Conservation (phyloP, 768 basidiomycete species). For the Hemileccinum impolitum region DNA sequence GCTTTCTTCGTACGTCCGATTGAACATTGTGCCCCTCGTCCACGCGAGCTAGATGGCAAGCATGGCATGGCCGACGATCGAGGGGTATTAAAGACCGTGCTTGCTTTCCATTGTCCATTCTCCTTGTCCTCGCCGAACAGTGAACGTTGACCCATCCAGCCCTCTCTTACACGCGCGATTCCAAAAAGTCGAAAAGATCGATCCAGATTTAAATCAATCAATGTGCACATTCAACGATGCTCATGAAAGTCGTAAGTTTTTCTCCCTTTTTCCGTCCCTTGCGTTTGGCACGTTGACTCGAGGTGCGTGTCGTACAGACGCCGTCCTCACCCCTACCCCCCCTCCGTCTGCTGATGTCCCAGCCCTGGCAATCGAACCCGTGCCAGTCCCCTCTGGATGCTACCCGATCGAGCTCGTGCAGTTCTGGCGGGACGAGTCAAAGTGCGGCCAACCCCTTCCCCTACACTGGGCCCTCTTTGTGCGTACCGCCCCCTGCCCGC, state of each 20-base stretch:
- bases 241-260: no score
- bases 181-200: not conserved
- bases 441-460: slow-evolving; percentile 6
- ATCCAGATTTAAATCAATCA: not conserved
- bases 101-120: no score
- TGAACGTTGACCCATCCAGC: no score
- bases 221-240: no score
- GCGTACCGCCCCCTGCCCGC: slow-evolving; percentile 10
- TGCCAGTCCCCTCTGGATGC: slow-evolving; percentile 16
- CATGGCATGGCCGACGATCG: not conserved
- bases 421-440: slow-evolving; percentile 25
- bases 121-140: no score
- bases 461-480: slow-evolving; percentile 33
- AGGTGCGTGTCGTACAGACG: no score
- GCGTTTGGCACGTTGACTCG: no score
- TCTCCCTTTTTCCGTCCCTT: no score
- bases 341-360: not conserved
- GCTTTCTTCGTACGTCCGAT: no score
- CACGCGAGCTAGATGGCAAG: slow-evolving; percentile 4
- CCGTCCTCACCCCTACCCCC: not conserved
- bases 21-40: slow-evolving; percentile 1
- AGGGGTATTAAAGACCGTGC: slow-evolving; percentile 7
- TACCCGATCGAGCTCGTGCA: slow-evolving; percentile 28
- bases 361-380: slow-evolving; percentile 1
- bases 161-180: not conserved